A percentile compares a stretch with the other conserved stretches of the same genome.
phyloP scores from a whole-genome alignment of 345 rosid species.

The Pistacia integerrima region DNA sequence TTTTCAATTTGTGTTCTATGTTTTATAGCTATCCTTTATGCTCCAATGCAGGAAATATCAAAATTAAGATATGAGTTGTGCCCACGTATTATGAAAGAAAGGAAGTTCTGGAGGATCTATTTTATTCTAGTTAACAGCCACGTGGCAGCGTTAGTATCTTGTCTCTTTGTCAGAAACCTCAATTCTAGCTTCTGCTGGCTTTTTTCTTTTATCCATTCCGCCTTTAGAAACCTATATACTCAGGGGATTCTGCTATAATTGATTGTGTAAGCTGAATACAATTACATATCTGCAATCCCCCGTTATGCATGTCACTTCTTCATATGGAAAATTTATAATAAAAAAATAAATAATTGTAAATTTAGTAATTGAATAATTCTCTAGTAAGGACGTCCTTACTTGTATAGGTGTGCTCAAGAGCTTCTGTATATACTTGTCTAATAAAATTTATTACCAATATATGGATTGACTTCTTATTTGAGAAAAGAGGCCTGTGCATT shows the following conservation, averaged over 20 bases:
- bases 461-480: background rate
- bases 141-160: conserved; percentile 44
- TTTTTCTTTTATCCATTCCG: background rate
- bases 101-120: conserved; percentile 75
- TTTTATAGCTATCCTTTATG: background rate
- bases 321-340: too few relatives aligned
- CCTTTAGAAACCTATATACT: background rate
- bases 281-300: background rate
- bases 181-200: background rate
- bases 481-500: conserved; percentile 1
- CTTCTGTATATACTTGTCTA: background rate
- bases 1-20: background rate
- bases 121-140: conserved; percentile 60
- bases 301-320: background rate
- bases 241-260: too few relatives aligned
- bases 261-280: background rate
- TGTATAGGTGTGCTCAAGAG: background rate
- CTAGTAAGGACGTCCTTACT: too few relatives aligned
- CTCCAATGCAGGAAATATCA: conserved; percentile 54
- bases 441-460: background rate
- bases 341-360: too few relatives aligned
- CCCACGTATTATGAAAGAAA: conserved; percentile 63
- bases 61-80: conserved; percentile 64
- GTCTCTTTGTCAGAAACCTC: conserved; percentile 2
- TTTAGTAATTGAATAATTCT: too few relatives aligned